Percentiles rank a stretch among this genome's conserved stretches.
phyloP scores from a whole-genome alignment of 352 stramenopile genomes.

The Phytophthora lateralis region DNA sequence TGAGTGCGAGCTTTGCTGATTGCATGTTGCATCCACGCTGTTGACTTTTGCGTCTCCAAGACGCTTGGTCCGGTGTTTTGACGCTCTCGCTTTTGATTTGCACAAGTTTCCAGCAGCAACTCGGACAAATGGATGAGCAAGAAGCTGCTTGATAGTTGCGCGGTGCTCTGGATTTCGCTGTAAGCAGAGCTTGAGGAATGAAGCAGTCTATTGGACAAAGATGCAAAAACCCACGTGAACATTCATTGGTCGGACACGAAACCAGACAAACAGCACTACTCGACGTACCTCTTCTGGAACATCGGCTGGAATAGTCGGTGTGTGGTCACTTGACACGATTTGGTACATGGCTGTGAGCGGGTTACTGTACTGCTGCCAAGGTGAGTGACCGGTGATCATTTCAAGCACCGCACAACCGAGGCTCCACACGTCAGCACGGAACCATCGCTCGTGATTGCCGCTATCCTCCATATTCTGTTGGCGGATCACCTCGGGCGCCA shows the following conservation, averaged over 20 bases:
- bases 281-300: slow-evolving; percentile 55
- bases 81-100: slow-evolving; percentile 19
- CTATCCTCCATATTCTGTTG: slow-evolving; percentile 22
- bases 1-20: slow-evolving; percentile 17
- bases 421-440: slow-evolving; percentile 93
- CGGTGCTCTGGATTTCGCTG: slow-evolving; percentile 75
- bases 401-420: slow-evolving; percentile 92
- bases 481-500: slow-evolving; percentile 90
- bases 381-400: slow-evolving; percentile 92
- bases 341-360: slow-evolving; percentile 92
- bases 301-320: slow-evolving; percentile 60
- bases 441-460: slow-evolving; percentile 65
- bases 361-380: slow-evolving; percentile 90
- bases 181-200: slow-evolving; percentile 66
- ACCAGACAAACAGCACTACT: background rate
- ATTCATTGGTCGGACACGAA: background rate
- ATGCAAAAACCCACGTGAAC: background rate
- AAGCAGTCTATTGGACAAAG: slow-evolving; percentile 38
- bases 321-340: slow-evolving; percentile 79
- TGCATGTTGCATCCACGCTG: slow-evolving; percentile 6
- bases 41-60: background rate
- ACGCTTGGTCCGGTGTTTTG: slow-evolving; percentile 12
- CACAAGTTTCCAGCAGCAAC: background rate
- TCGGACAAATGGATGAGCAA: slow-evolving; percentile 91
- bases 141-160: slow-evolving; percentile 87